These are phyloP conservation scores for Larix sibirica DNA, from an alignment of 83 land plant species.

Conservation along the genomic window DNA sequence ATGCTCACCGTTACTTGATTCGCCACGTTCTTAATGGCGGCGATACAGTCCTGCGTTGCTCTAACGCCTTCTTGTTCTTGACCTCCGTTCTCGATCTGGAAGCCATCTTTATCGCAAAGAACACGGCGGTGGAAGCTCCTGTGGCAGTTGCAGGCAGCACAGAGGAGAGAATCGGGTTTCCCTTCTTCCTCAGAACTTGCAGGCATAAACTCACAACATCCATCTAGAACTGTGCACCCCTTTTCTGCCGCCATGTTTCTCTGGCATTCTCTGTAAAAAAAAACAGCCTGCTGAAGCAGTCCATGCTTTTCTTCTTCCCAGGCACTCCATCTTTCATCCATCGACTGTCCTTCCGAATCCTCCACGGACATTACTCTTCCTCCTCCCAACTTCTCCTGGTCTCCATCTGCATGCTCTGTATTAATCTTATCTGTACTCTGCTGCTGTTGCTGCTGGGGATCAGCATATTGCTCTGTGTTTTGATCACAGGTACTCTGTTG, in stretches of 20 bases:
- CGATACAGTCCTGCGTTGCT: constrained; percentile 1
- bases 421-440: neutral
- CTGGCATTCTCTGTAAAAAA: constrained; percentile 15
- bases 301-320: neutral
- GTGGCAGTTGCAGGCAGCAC: constrained; percentile 24
- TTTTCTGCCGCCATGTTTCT: constrained; percentile 21
- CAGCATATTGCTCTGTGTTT: neutral
- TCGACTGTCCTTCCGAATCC: neutral
- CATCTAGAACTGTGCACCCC: constrained; percentile 16
- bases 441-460: neutral
- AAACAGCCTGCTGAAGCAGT: neutral
- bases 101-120: neutral
- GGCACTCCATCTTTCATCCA: neutral
- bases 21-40: neutral
- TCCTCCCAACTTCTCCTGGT: no score
- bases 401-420: neutral
- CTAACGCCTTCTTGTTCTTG: neutral
- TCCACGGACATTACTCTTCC: neutral
- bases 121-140: constrained; percentile 21
- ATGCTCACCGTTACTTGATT: constrained; percentile 8
- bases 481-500: neutral
- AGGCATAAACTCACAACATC: constrained; percentile 25
- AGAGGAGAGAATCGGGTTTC: neutral
- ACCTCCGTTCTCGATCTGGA: neutral
- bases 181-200: neutral